Percentiles rank a stretch among this genome's conserved stretches.
Conservation (phyloP, 1,284 basidiomycete species). For the Coniferiporia sulphurascens region DNA sequence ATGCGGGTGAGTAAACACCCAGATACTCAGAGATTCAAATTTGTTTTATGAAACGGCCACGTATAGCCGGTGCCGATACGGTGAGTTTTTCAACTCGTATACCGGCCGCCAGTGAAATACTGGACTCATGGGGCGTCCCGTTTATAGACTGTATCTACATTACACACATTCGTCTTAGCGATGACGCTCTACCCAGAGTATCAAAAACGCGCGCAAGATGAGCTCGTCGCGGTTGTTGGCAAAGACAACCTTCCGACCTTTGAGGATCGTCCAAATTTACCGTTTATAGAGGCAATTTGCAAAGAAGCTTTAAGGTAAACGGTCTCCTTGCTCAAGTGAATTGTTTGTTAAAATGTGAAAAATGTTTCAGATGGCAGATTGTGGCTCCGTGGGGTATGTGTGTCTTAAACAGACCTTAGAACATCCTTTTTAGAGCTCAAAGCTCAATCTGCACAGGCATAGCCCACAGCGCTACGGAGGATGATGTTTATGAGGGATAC, state of each 20-base stretch:
- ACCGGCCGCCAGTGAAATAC: background rate
- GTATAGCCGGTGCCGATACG: slow-evolving; percentile 21
- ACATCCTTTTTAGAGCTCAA: background rate
- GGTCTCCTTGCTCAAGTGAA: too few relatives aligned
- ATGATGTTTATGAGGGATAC: slow-evolving; percentile 21
- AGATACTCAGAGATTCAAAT: too few relatives aligned
- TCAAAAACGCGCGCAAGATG: slow-evolving; percentile 21
- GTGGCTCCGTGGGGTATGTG: background rate
- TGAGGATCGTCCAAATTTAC: slow-evolving; percentile 21
- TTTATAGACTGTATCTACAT: slow-evolving; percentile 19
- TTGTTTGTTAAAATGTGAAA: too few relatives aligned
- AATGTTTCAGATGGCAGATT: background rate
- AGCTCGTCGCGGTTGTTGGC: slow-evolving; percentile 24
- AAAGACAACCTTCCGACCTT: slow-evolving; percentile 22
- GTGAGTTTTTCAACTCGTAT: background rate
- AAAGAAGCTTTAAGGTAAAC: slow-evolving; percentile 20
- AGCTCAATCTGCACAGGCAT: slow-evolving; percentile 3
- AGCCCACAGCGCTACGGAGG: slow-evolving; percentile 14
- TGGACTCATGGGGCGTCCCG: too few relatives aligned
- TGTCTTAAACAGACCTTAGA: background rate
- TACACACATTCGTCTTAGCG: slow-evolving; percentile 19
- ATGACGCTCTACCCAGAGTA: slow-evolving; percentile 22
- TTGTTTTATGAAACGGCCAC: too few relatives aligned
- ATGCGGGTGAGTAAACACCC: slow-evolving; percentile 8
- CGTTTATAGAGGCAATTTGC: slow-evolving; percentile 23